Base-by-base conservation (phyloP, 2,329 filamentous ascomycete genomes). In the Pestalotiopsis sp. region DNA sequence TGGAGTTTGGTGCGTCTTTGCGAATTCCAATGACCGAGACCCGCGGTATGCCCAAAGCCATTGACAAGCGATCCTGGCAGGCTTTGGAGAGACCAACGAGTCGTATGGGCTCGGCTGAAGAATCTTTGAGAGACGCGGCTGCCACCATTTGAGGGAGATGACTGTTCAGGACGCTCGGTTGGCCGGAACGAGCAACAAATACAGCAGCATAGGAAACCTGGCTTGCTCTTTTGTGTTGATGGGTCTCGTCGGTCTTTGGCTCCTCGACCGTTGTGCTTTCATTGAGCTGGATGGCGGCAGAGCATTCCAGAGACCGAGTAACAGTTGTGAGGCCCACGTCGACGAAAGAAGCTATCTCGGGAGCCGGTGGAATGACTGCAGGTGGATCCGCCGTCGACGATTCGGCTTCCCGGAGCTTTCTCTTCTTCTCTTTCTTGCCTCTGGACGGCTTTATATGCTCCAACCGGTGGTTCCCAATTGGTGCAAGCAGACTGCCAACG, bases 271-370 rank as follows among this genome's bases (percentile, higher is more conserved):
- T 59, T 13, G 14, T 25, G 14, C 62, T 7, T 11, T 69, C 62
- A 4, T 36, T 27, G 13, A 7, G 52, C 27, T 31, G n/a, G n/a
- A 17, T 17, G 14, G 65, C 56, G 27, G 17, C 79, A 36, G 80
- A 74, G 23, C 78, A 76, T 70, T 90, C 85, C 2, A 94, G 83
- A 63, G 82, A 83, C 20, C 88, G 85, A 4, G 88, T 90, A 68
- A 93, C 89, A 68, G 81, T 84, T 72, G 90, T 87, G 59, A 94
- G 81, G 2, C 92, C 92, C 62, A 92, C 81, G 63, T 92, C 87
- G 52, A 94, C 77, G 70, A 86, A 85, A 3, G 80, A 80, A n/a
- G 81, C 78, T 9, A 93, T 80, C 62, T 87, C 87, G 3, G 90
- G 89, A 61, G 69, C 71, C 59, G 81, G 83, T 25, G 80, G 81